Conservation (phyloP, 1,139 yeast genomes). For the Hyphopichia buzzinii region DNA sequence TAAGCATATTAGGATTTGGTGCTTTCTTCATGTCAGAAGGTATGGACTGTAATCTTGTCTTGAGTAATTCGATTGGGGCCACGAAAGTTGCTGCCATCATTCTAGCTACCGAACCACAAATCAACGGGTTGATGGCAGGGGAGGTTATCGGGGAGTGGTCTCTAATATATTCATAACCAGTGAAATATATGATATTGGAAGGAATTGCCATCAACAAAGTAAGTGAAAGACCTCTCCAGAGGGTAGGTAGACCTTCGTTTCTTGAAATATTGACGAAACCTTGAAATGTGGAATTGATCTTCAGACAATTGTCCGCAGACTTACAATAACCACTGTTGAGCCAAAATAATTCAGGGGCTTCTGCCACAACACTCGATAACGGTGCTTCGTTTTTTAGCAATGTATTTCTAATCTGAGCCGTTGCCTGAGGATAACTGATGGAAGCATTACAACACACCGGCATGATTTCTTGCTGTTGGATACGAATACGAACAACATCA, state of each 20-base stretch:
- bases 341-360: slow-evolving; percentile 39
- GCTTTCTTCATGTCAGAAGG: slow-evolving; percentile 42
- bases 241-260: slow-evolving; percentile 70
- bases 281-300: slow-evolving; percentile 61
- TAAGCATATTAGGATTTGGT: slow-evolving; percentile 37
- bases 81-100: slow-evolving; percentile 79
- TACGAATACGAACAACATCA: slow-evolving; percentile 86
- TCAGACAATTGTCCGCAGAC: slow-evolving; percentile 30
- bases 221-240: slow-evolving; percentile 88
- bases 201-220: slow-evolving; percentile 91
- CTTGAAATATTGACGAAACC: slow-evolving; percentile 65
- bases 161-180: slow-evolving; percentile 85
- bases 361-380: slow-evolving; percentile 1
- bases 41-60: slow-evolving; percentile 86
- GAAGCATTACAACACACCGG: slow-evolving; percentile 36
- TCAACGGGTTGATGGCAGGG: slow-evolving; percentile 62
- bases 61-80: slow-evolving; percentile 84
- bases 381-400: slow-evolving; percentile 9
- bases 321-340: slow-evolving; percentile 37
- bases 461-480: slow-evolving; percentile 82
- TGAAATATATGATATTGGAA: slow-evolving; percentile 87
- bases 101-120: slow-evolving; percentile 87
- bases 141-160: slow-evolving; percentile 64
- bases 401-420: slow-evolving; percentile 8
- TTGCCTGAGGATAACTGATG: slow-evolving; percentile 4